Conservation (phyloP, 179 eudicot species). For the Silene vulgaris region DNA sequence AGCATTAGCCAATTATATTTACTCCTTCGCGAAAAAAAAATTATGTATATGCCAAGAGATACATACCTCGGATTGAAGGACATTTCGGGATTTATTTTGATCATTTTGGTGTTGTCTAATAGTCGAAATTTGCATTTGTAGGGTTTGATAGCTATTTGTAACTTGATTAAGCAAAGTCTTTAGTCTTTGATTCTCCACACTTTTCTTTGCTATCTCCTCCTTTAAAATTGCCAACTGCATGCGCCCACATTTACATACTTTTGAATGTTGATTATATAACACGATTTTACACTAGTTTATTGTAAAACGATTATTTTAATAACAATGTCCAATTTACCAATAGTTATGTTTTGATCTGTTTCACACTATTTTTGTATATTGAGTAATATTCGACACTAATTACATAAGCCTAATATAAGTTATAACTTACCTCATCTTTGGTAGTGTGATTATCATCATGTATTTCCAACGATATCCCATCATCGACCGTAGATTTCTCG, state of each 20-base stretch:
- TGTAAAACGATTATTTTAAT: too few relatives aligned
- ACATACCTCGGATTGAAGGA: constrained; percentile 21
- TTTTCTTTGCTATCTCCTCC: constrained; percentile 36
- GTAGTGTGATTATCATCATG: constrained; percentile 21
- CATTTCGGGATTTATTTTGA: constrained; percentile 22
- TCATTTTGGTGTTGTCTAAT: constrained; percentile 22
- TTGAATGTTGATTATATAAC: too few relatives aligned
- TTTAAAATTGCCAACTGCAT: constrained; percentile 34
- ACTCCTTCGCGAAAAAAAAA: too few relatives aligned
- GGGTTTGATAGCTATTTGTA: constrained; percentile 28
- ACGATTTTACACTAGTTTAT: background rate
- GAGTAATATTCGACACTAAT: background rate
- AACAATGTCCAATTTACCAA: too few relatives aligned
- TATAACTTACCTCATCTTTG: constrained; percentile 29
- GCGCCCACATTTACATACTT: background rate
- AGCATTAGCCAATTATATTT: too few relatives aligned
- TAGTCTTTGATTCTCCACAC: constrained; percentile 40
- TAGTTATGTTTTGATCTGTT: too few relatives aligned
- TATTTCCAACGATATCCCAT: constrained; percentile 22
- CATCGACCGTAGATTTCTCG: constrained; percentile 29
- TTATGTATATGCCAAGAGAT: too few relatives aligned
- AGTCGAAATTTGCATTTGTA: constrained; percentile 36
- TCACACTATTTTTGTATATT: too few relatives aligned
- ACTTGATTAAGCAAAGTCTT: constrained; percentile 37
- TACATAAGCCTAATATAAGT: background rate